Conservation (phyloP, 768 basidiomycete genomes). For the Rhizopogon vulgaris region DNA sequence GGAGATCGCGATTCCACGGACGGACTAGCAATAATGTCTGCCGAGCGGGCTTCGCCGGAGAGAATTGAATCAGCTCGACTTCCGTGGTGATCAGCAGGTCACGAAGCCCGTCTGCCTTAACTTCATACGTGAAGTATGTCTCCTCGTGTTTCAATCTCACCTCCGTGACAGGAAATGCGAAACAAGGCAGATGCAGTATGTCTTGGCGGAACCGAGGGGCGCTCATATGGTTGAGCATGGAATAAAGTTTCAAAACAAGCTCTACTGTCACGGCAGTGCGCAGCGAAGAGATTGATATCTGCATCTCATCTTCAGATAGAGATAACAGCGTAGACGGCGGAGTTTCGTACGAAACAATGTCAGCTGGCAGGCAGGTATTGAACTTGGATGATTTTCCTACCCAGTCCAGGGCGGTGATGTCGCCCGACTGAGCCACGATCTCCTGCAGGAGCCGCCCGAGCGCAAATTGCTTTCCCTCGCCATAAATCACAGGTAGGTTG, state of each 20-base stretch:
- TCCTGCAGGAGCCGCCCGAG: background rate
- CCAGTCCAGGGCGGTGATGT: too few relatives aligned
- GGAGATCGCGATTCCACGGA: too few relatives aligned
- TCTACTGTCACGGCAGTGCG: background rate
- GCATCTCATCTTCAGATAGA: background rate
- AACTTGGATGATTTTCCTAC: too few relatives aligned
- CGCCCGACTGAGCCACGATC: too few relatives aligned
- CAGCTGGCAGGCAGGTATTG: too few relatives aligned
- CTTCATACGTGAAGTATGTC: background rate
- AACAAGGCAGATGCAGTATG: background rate
- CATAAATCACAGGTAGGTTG: background rate
- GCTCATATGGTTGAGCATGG: background rate
- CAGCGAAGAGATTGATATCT: background rate
- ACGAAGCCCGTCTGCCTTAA: background rate
- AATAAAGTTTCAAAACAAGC: background rate
- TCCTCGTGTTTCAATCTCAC: background rate
- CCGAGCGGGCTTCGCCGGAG: too few relatives aligned
- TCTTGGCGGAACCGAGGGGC: too few relatives aligned
- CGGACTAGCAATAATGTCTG: too few relatives aligned
- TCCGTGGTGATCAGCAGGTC: too few relatives aligned
- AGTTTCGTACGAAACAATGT: background rate
- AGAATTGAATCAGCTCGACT: too few relatives aligned
- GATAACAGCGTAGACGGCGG: background rate
- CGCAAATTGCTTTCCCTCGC: background rate
- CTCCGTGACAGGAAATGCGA: background rate